phyloP scores from a whole-genome alignment of 495 filamentous ascomycete species.

The Lepraria neglecta region DNA sequence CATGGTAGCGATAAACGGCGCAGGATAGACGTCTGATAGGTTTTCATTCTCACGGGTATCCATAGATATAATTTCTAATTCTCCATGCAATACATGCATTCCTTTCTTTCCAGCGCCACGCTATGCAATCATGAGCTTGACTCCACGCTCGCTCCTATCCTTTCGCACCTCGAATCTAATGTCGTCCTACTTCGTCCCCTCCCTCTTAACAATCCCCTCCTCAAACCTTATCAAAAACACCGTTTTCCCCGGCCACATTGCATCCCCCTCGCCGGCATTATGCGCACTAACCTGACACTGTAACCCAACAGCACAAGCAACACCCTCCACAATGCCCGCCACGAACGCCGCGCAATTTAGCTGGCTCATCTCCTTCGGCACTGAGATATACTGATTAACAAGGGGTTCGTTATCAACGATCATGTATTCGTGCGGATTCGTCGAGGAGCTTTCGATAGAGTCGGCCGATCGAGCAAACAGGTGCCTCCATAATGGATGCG shows the following conservation, averaged over 20 bases:
- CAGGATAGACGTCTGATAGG: conserved; percentile 42
- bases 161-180: too few relatives aligned
- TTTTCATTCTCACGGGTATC: not conserved
- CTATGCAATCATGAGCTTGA: conserved; percentile 11
- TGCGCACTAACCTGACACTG: conserved; percentile 87
- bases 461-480: conserved; percentile 88
- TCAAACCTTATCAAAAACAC: conserved; percentile 92
- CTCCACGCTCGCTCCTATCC: not conserved
- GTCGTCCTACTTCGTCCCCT: conserved; percentile 47
- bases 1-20: conserved; percentile 60
- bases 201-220: conserved; percentile 81
- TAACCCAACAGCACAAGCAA: conserved; percentile 87
- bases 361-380: conserved; percentile 90
- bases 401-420: conserved; percentile 94
- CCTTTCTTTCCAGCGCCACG: conserved; percentile 13
- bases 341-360: conserved; percentile 95
- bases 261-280: conserved; percentile 66
- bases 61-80: not conserved
- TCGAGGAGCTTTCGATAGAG: conserved; percentile 80
- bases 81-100: conserved; percentile 5
- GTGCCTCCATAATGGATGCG: conserved; percentile 81
- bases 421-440: conserved; percentile 93
- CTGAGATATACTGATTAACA: conserved; percentile 85
- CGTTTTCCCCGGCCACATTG: conserved; percentile 91
- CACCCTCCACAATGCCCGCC: conserved; percentile 90